phyloP scores from a whole-genome alignment of 2,329 filamentous ascomycete species.

The Diaporthe ampelina region DNA sequence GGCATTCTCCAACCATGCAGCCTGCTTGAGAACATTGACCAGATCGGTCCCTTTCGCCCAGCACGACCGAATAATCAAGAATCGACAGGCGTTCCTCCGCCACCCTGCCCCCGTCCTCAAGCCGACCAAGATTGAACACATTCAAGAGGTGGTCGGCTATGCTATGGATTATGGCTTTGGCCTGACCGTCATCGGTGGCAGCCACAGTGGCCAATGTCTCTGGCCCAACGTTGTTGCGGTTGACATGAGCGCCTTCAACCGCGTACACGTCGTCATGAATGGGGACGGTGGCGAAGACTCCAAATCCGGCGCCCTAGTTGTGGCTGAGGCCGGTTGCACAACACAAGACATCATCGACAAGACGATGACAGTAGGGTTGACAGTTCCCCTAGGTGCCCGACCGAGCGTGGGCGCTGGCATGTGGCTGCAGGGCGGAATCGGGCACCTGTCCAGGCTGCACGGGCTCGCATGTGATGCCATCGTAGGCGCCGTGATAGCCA shows the following conservation, averaged over 20 bases:
- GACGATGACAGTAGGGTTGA: constrained; percentile 61
- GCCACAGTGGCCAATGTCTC: constrained; percentile 73
- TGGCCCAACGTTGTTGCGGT: constrained; percentile 66
- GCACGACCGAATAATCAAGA: constrained; percentile 59
- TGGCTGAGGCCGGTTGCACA: constrained; percentile 70
- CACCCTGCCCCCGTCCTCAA: constrained; percentile 59
- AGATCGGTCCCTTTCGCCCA: constrained; percentile 55
- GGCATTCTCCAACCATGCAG: constrained; percentile 63
- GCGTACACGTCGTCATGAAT: constrained; percentile 58
- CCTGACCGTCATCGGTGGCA: constrained; percentile 68
- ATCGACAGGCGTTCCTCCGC: constrained; percentile 61
- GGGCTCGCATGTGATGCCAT: constrained; percentile 73
- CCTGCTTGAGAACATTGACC: constrained; percentile 57
- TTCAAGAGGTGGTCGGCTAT: constrained; percentile 71
- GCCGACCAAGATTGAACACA: constrained; percentile 61
- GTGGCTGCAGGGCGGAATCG: constrained; percentile 76
- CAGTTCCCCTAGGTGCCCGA: constrained; percentile 71
- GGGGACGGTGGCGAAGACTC: constrained; percentile 44
- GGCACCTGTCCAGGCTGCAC: constrained; percentile 67
- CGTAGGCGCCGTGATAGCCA: constrained; percentile 71
- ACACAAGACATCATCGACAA: constrained; percentile 66
- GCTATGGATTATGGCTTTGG: constrained; percentile 60
- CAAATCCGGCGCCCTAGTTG: constrained; percentile 54
- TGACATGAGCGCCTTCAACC: constrained; percentile 70
- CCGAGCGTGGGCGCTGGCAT: constrained; percentile 74